Evolutionary conservation across 164 flowering plant species (phyloP), one percentile per base, ranked within the genome.

Genomic region (Stephania cephalantha): DNA sequence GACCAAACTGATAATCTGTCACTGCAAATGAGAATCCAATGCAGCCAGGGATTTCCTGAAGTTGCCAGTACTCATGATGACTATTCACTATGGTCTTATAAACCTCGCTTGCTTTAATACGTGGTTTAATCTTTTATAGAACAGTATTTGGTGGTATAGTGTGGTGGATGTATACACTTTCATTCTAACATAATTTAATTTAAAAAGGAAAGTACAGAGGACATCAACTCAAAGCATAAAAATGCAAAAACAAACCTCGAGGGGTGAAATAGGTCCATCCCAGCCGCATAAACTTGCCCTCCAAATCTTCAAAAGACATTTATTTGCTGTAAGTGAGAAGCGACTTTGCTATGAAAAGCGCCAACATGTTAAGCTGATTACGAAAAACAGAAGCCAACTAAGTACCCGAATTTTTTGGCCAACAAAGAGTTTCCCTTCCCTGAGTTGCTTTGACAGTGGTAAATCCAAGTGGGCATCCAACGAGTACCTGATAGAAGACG

Each of bases 331-430:
- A 68, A 83, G 84, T 12, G 73, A 67, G 17, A 69, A 71, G 69
- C 52, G 35, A 45, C 70, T 2, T 46, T 65, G n/a, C 29, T 65
- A 66, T 9, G 77, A 76, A 81, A 58, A 48, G n/a, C 63, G 29
- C 10, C 6, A 48, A 73, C 35, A 58, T 12, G 15, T 22, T 44
- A 7, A 25, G 25, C 9, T 29, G 4, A 13, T 75, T 45, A 48
- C 46, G 25, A 70, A 42, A 73, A 13, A 7, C 29, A 22, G 5
- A 48, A 71, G 17, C 46, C 20, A 45, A 44, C 13, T 12, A 17
- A 69, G 50, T 90, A 96, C 99, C 88, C 94, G 88, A 80, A 94
- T 94, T 81, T 96, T 96, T 85, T 94, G 99, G 71, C 98, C 98
- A 18, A 94, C 85, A 83, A 87, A 94, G 69, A 96, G 77, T 76